These are phyloP conservation scores for Penicillium goetzii DNA, from an alignment of 495 filamentous ascomycete species.

Conservation along the genomic window DNA sequence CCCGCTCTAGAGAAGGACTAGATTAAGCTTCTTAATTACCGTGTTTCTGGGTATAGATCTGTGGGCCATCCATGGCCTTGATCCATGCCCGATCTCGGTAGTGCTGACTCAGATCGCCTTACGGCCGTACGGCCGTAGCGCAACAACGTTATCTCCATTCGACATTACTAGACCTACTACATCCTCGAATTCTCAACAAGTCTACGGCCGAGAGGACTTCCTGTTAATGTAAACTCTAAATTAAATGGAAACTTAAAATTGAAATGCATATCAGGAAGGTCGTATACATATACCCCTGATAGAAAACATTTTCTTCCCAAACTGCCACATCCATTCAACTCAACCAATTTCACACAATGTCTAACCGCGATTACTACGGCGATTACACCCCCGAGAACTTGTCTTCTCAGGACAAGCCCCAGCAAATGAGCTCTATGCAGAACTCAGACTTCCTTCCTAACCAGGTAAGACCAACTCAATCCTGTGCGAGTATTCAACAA, in stretches of 20 bases:
- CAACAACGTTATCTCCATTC: neutral
- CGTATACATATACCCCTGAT: neutral
- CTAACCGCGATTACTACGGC: neutral
- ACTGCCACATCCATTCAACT: neutral
- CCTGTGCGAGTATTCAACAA: neutral
- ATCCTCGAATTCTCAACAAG: too few species aligned
- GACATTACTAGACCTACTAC: too few species aligned
- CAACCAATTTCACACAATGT: neutral
- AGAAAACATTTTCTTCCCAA: neutral
- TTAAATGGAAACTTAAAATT: neutral
- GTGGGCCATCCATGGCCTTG: too few species aligned
- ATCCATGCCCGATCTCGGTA: neutral
- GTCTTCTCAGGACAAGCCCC: neutral
- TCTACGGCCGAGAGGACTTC: neutral
- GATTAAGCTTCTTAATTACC: neutral
- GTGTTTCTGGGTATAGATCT: neutral
- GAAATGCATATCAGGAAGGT: neutral
- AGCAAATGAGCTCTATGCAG: neutral
- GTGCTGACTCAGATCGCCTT: neutral
- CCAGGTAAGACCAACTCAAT: neutral
- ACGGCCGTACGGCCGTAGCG: neutral
- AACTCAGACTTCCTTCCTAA: neutral
- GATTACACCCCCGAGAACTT: neutral
- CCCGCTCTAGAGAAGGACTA: neutral
- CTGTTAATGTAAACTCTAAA: neutral